Evolutionary conservation across 2,329 filamentous ascomycete genomes (phyloP).

Genomic region (Epichloe sylvatica): DNA sequence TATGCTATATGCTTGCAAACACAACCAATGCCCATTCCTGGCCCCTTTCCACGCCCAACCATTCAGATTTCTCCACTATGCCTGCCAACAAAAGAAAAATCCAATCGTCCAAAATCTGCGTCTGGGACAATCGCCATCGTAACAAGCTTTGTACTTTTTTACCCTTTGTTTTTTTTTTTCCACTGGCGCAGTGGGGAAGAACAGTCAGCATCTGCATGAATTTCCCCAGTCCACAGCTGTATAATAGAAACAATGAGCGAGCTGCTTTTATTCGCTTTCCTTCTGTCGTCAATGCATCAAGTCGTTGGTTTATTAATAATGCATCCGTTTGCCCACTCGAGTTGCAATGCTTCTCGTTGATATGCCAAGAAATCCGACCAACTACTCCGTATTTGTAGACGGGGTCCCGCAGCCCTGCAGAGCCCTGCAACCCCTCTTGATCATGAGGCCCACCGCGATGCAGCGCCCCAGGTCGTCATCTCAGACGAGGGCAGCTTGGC

Average conservation of each 20-base stretch:
- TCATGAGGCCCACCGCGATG: not conserved
- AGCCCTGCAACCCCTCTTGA: constrained; percentile 7
- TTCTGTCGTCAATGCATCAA: not conserved
- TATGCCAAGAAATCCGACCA: not conserved
- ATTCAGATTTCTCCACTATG: no score
- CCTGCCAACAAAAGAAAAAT: no score
- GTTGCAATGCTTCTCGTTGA: not conserved
- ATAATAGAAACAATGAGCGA: not conserved
- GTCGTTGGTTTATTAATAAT: not conserved
- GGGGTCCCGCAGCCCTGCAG: not conserved
- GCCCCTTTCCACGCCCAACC: not conserved
- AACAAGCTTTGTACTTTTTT: not conserved
- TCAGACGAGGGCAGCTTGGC: not conserved
- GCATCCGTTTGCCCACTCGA: not conserved
- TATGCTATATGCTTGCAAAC: not conserved
- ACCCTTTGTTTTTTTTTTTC: not conserved
- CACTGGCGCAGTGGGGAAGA: not conserved
- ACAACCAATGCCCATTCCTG: not conserved
- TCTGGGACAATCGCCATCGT: not conserved
- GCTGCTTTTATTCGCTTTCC: not conserved
- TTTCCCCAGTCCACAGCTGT: not conserved
- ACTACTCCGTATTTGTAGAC: not conserved
- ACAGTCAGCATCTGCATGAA: not conserved
- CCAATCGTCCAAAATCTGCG: no score
- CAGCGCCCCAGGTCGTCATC: not conserved